These are phyloP conservation scores for Asterophora lycoperdoides DNA, from an alignment of 768 basidiomycete species.

Conservation along the genomic window DNA sequence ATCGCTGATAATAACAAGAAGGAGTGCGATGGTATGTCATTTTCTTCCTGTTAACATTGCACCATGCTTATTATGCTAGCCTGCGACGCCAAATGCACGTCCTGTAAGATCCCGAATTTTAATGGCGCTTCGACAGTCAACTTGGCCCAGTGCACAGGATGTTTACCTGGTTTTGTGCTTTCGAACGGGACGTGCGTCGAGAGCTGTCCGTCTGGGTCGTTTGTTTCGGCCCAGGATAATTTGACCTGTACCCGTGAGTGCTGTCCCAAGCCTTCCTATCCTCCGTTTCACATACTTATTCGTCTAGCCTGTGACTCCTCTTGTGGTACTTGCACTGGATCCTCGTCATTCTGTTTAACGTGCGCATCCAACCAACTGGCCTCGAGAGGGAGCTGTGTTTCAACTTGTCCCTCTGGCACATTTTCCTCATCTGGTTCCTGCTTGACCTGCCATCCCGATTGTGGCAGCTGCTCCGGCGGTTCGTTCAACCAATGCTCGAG, in stretches of 20 bases:
- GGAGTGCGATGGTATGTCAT: constrained; percentile 69
- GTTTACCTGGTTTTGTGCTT: constrained; percentile 73
- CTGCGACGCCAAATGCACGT: constrained; percentile 75
- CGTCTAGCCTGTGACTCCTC: constrained; percentile 42
- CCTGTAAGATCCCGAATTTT: constrained; percentile 73
- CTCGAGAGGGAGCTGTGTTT: constrained; percentile 65
- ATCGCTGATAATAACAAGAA: constrained; percentile 77
- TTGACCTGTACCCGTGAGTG: constrained; percentile 68
- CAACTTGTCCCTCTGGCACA: constrained; percentile 64
- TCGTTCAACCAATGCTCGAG: constrained; percentile 74
- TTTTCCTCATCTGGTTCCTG: constrained; percentile 66
- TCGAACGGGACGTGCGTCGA: constrained; percentile 65
- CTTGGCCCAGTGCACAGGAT: constrained; percentile 70
- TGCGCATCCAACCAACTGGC: constrained; percentile 67
- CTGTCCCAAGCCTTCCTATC: not conserved
- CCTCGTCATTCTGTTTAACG: constrained; percentile 66
- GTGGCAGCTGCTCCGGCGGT: constrained; percentile 67
- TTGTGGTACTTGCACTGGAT: constrained; percentile 66
- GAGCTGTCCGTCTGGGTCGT: constrained; percentile 69
- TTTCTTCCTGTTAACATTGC: not conserved
- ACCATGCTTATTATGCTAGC: constrained; percentile 32
- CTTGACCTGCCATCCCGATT: constrained; percentile 77
- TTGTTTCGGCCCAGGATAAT: constrained; percentile 68
- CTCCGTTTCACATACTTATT: constrained; percentile 6
- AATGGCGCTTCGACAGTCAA: constrained; percentile 59